Evolutionary conservation across 129 eudicot genomes (phyloP), one percentile per base, ranked within the genome.

Genomic region (Dittrichia graveolens): DNA sequence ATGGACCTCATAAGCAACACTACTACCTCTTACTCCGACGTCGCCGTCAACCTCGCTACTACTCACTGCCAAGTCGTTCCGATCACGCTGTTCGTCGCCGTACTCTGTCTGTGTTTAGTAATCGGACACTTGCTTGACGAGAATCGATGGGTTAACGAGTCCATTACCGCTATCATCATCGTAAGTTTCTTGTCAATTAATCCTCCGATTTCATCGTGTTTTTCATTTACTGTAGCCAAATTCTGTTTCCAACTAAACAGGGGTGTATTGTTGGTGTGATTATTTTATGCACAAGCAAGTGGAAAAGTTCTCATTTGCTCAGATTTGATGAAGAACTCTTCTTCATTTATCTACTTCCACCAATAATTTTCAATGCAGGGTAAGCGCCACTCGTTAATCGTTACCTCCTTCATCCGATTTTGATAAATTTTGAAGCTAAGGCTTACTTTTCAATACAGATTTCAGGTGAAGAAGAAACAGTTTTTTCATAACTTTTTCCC

Each of bases 341-440:
- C 83, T 93, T 93, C 76, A 89, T 93, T 38, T 93, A 93, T 80
- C 88, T 93, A 3, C 90, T 93, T 53, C 98, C 98, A 5, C 98
- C 98, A 0, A 93, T 93, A 24, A 93, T 93, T n/a, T 93, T 93
- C 63, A 93, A 93, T 72, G 98, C 98, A 41, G 98, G 98, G 98
- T 52, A 56, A 54, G 8, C 64, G 0, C 24, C 10, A 24, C 8
- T 65, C 7, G n/a, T 45, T 65, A 60, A 37, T 60, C 35, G 1
- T 16, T 24, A 5, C 10, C 14, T 12, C 4, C n/a, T 11, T 14
- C 11, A 47, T n/a, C 10, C 24, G 41, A 0, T 49, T 50, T 2
- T 67, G 59, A 15, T 15, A 3, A 7, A 16, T 16, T 43, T 18
- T 3, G 48, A 7, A 3, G 4, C 6, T 24, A 16, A 8, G 18